These are phyloP conservation scores for Teunomyces pallodes DNA, from an alignment of 805 yeast species.

Conservation along the genomic window DNA sequence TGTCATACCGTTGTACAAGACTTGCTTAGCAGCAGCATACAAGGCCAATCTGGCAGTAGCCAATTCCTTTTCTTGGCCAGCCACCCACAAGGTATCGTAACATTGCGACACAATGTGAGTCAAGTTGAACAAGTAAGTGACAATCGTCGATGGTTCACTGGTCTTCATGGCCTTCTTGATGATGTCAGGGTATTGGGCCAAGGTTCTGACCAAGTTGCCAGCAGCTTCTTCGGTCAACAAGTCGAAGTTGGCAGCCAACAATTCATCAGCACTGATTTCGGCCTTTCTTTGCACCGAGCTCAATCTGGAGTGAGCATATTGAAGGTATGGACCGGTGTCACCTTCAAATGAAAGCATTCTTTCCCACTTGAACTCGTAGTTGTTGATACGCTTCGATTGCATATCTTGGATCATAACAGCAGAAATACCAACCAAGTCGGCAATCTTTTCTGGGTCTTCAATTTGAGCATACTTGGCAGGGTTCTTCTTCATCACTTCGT, in stretches of 20 bases:
- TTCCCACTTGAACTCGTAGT: constrained; percentile 95
- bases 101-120: constrained; percentile 95
- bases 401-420: constrained; percentile 99
- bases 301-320: constrained; percentile 96
- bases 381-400: constrained; percentile 95
- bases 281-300: constrained; percentile 92
- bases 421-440: constrained; percentile 92
- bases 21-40: constrained; percentile 86
- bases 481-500: constrained; percentile 92
- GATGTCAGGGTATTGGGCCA: constrained; percentile 90
- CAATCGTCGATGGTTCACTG: constrained; percentile 89
- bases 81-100: constrained; percentile 94
- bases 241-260: constrained; percentile 51
- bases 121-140: constrained; percentile 87
- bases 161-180: constrained; percentile 79
- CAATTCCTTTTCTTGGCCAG: constrained; percentile 86
- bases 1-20: constrained; percentile 83
- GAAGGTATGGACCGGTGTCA: constrained; percentile 98
- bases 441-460: constrained; percentile 89
- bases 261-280: constrained; percentile 38
- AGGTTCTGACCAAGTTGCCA: constrained; percentile 63
- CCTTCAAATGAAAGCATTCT: constrained; percentile 98
- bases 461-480: constrained; percentile 89
- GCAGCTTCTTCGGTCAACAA: constrained; percentile 73
- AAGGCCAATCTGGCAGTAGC: constrained; percentile 91